These are phyloP conservation scores for Camptophora hylomeconis DNA, from an alignment of 2,329 filamentous ascomycete species.

Conservation along the genomic window DNA sequence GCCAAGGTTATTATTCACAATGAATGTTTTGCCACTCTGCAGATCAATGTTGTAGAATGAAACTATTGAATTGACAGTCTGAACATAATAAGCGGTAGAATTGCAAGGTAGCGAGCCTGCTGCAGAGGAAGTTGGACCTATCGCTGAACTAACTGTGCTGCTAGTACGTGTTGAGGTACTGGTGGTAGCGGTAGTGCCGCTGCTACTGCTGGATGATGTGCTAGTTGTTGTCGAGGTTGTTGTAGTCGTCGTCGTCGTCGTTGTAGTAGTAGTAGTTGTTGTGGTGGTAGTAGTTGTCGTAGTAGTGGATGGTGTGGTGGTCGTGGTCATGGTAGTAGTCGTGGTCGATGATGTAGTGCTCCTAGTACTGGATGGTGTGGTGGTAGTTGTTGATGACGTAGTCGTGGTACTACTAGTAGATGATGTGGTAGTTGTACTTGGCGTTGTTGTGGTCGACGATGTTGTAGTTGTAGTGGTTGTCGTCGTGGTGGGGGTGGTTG, in stretches of 20 bases:
- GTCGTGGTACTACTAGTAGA: neutral
- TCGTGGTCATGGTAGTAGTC: slow-evolving; percentile 15
- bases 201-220: no score
- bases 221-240: no score
- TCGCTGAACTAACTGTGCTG: no score
- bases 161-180: no score
- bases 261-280: neutral
- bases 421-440: neutral
- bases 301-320: no score
- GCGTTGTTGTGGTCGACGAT: neutral
- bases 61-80: neutral
- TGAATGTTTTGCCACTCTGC: neutral
- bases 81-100: no score
- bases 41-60: neutral
- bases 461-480: no score
- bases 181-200: no score
- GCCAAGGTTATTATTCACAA: slow-evolving; percentile 1
- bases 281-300: neutral
- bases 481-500: no score
- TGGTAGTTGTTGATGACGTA: neutral
- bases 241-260: neutral
- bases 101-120: no score
- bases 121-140: no score
- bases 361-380: neutral
- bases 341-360: neutral